Evolutionary conservation across 768 basidiomycete species (phyloP).

Genomic region (Goffeauzyma gilvescens): DNA sequence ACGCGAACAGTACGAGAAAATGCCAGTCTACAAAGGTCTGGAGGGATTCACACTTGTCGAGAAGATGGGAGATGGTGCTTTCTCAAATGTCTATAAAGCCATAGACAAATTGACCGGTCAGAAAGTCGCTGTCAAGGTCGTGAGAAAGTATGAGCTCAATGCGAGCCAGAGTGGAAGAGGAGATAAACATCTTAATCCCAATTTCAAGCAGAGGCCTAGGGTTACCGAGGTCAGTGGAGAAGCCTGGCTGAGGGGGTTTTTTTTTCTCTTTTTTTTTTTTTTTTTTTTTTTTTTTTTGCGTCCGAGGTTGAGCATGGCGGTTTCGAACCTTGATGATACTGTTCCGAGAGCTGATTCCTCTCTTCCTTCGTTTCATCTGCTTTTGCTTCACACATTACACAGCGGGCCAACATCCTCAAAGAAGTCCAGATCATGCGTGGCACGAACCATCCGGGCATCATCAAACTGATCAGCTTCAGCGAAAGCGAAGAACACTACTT

Average conservation of each 20-base stretch:
- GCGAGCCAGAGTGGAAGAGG: constrained; percentile 68
- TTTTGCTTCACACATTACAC: too few relatives aligned
- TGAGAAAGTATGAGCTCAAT: constrained; percentile 80
- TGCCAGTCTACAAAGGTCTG: constrained; percentile 54
- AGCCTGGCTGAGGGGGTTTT: neutral
- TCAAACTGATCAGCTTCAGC: constrained; percentile 76
- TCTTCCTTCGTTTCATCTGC: neutral
- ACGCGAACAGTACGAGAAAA: constrained; percentile 48
- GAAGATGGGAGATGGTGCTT: constrained; percentile 52
- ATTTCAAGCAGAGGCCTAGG: constrained; percentile 94
- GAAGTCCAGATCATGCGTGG: constrained; percentile 99
- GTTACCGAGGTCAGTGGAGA: constrained; percentile 71
- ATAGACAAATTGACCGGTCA: constrained; percentile 52
- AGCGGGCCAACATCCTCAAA: constrained; percentile 97
- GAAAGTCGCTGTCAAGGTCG: constrained; percentile 83
- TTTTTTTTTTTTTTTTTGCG: neutral
- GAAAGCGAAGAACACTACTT: constrained; percentile 89
- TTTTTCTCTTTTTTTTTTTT: neutral
- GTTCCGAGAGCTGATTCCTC: neutral
- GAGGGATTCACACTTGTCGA: constrained; percentile 35
- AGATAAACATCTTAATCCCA: constrained; percentile 77
- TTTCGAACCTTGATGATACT: neutral
- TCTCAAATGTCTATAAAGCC: constrained; percentile 96
- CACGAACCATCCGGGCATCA: constrained; percentile 72
- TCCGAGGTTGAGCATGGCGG: neutral